Conservation (phyloP, 441 rosid species). For the Dalechampia spathulata region DNA sequence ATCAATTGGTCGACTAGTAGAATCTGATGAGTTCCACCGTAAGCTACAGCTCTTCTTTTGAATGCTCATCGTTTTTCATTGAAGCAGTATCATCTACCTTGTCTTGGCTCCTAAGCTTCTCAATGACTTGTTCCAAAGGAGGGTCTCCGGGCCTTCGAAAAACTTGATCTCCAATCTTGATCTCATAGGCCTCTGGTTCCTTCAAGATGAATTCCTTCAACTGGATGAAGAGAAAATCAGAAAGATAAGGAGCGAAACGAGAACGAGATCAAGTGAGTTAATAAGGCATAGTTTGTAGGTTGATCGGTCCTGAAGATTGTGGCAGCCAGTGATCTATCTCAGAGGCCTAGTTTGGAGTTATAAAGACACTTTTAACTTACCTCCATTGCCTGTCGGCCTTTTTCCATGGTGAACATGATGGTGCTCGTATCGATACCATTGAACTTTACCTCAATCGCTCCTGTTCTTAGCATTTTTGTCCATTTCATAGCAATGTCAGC, state of each 20-base stretch:
- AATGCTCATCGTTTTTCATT: constrained; percentile 13
- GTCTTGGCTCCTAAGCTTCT: constrained; percentile 29
- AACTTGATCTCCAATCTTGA: constrained; percentile 67
- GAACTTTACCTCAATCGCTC: constrained; percentile 59
- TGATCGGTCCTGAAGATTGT: too few species aligned
- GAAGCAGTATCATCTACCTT: constrained; percentile 8
- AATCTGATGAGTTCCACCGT: not conserved
- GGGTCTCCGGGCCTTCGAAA: constrained; percentile 81
- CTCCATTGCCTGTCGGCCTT: constrained; percentile 53
- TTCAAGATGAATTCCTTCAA: constrained; percentile 68
- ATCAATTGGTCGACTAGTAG: too few species aligned
- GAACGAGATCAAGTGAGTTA: too few species aligned
- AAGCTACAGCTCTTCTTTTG: constrained; percentile 54
- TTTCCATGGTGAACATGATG: constrained; percentile 69
- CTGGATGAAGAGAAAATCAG: constrained; percentile 24
- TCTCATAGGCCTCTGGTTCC: constrained; percentile 78
- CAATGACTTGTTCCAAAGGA: constrained; percentile 54
- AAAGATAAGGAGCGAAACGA: not conserved
- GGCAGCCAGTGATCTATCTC: too few species aligned
- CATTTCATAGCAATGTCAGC: constrained; percentile 63
- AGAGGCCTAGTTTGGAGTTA: too few species aligned
- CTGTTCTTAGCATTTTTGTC: constrained; percentile 65
- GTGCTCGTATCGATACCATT: constrained; percentile 66
- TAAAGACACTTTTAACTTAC: too few species aligned
- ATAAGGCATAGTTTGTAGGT: too few species aligned